Evolutionary conservation across 306 rosid species (phyloP), one percentile per base, ranked within the genome.

Genomic region (Begonia fuchsioides): DNA sequence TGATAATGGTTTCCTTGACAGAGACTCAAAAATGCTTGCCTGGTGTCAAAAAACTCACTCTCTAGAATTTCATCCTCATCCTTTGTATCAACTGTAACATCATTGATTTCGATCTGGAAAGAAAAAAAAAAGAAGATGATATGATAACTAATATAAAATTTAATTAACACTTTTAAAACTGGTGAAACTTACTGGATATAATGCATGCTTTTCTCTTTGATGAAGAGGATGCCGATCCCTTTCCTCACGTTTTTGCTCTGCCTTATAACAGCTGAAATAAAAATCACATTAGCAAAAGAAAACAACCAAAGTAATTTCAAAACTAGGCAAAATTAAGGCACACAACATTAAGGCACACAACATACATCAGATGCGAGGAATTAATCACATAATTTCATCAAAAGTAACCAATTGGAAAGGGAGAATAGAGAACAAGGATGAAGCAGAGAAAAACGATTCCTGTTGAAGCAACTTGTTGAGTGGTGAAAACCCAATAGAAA

Each of bases 1-100:
- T 92, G 96, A 71, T 92, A 92, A 68, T 92, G 98, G 59, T 92
- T 92, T 57, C 98, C 98, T 74, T 92, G 96, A 70, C 98, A 92
- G 48, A 92, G 93, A 75, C 98, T 92, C 63, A 92, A 68, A 69
- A 92, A 92, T 32, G 98, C 98, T 47, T 92, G 96, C 77, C 98
- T 92, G 13, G 96, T 92, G 81, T 90, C 98, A 54, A 90, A 90
- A 70, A 90, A 90, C 72, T 90, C 98, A 66, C 96, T 85, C 81
- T 90, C 98, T 56, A 90, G 96, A 63, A 85, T 85, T 61, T 90
- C 98, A 52, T 90, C 98, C 64, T 60, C 82, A 73, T 90, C 98
- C 72, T 82, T 90, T 17, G 98, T 92, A 72, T 85, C 98, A 46
- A 32, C 56, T 16, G 86, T 73, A 43, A 85, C 83, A 47, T 80